Conservation (phyloP, 257 asterid genomes). For the Scutellaria baicalensis region DNA sequence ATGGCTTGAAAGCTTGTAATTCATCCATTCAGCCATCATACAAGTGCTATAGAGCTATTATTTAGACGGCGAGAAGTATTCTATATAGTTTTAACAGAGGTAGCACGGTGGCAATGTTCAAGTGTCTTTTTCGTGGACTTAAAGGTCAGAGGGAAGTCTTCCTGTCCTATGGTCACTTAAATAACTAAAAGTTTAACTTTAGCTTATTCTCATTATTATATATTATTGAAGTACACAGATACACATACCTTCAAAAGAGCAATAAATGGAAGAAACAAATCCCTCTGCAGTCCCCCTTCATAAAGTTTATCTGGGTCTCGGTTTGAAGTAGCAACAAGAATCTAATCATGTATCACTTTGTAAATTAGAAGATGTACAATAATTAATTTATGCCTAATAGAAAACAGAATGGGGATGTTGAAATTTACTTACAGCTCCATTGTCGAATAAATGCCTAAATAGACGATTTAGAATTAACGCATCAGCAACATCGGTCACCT, state of each 20-base stretch:
- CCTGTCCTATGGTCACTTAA: neutral
- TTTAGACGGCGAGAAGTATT: neutral
- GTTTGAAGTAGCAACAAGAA: constrained; percentile 88
- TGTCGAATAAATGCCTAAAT: constrained; percentile 61
- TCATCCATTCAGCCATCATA: neutral
- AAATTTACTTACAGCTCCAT: constrained; percentile 64
- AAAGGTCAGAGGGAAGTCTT: neutral
- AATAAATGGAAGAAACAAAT: constrained; percentile 83
- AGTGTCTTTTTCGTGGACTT: neutral
- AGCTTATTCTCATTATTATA: constrained; percentile 2
- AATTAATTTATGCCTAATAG: neutral
- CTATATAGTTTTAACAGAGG: neutral
- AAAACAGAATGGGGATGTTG: neutral
- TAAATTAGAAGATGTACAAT: neutral
- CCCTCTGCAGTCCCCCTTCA: constrained; percentile 90
- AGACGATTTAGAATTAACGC: constrained; percentile 83
- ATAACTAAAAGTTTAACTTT: neutral
- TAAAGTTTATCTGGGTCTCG: constrained; percentile 95
- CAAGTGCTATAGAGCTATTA: neutral
- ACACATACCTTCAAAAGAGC: constrained; percentile 66
- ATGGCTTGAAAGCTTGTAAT: neutral
- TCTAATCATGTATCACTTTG: constrained; percentile 28
- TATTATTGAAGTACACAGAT: neutral
- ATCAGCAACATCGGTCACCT: constrained; percentile 94
- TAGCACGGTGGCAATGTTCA: neutral